Conservation (phyloP, 2,329 filamentous ascomycete species). For the Alternaria infectoria region DNA sequence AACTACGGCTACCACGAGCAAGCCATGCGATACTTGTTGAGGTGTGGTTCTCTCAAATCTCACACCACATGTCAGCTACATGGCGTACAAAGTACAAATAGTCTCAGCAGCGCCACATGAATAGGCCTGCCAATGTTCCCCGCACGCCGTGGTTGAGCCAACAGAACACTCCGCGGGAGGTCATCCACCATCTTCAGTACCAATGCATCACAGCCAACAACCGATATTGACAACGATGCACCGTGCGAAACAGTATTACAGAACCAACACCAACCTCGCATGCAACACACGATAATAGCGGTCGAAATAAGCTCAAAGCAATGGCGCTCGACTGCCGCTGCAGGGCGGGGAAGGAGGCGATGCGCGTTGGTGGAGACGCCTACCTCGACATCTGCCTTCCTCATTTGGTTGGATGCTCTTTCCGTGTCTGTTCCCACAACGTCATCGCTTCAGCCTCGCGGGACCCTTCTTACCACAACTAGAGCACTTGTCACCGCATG, state of each 20-base stretch:
- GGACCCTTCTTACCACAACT: not conserved
- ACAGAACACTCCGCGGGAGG: not conserved
- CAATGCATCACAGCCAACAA: not conserved
- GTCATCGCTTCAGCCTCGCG: not conserved
- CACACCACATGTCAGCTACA: not conserved
- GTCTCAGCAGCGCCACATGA: not conserved
- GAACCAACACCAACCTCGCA: not conserved
- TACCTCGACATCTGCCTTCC: conserved; percentile 26
- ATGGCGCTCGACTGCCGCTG: conserved; percentile 26
- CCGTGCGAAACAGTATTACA: not conserved
- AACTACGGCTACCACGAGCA: not conserved
- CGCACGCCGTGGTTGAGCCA: not conserved
- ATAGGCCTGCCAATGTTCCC: not conserved
- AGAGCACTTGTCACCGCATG: not conserved
- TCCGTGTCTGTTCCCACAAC: not conserved
- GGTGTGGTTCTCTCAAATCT: not conserved
- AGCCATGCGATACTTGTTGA: conserved; percentile 1
- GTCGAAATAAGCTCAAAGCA: conserved; percentile 32
- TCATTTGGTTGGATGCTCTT: conserved; percentile 19
- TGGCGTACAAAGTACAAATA: not conserved
- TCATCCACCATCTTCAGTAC: not conserved
- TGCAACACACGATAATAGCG: not conserved
- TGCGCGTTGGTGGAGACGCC: conserved; percentile 31
- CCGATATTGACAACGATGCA: not conserved
- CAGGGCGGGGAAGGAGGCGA: conserved; percentile 20